phyloP scores from a whole-genome alignment of 805 yeast species.

The Candida maris region DNA sequence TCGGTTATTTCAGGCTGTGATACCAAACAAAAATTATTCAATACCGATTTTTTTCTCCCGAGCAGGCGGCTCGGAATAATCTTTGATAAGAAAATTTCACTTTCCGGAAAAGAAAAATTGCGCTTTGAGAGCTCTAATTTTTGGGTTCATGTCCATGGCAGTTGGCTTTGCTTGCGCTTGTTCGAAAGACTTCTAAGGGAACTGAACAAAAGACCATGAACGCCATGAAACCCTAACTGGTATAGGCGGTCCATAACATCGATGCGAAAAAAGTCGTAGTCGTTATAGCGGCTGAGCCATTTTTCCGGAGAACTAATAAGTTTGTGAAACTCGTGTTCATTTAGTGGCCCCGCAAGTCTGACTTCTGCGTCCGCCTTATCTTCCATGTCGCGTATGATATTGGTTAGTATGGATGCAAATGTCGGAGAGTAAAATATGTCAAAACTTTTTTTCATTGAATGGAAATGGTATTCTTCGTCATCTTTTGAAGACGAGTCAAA shows the following conservation, averaged over 20 bases:
- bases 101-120: no score
- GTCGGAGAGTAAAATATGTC: conserved; percentile 51
- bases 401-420: conserved; percentile 42
- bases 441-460: conserved; percentile 23
- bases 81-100: no score
- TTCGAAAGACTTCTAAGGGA: conserved; percentile 48
- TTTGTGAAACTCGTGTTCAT: conserved; percentile 37
- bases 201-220: conserved; percentile 47
- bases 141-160: conserved; percentile 1
- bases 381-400: conserved; percentile 44
- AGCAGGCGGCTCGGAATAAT: no score
- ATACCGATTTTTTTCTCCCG: no score
- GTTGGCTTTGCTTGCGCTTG: conserved; percentile 7
- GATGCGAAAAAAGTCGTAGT: conserved; percentile 44
- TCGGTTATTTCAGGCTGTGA: no score
- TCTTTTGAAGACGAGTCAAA: conserved; percentile 24
- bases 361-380: conserved; percentile 34
- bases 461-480: conserved; percentile 14
- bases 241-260: conserved; percentile 41
- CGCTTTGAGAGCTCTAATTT: no score
- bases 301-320: conserved; percentile 18
- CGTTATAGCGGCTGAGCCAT: conserved; percentile 25
- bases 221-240: conserved; percentile 42
- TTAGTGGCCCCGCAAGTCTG: conserved; percentile 52
- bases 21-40: no score